Evolutionary conservation across 169 alveolate species (phyloP).

Genomic region (Cryptosporidium sp.): DNA sequence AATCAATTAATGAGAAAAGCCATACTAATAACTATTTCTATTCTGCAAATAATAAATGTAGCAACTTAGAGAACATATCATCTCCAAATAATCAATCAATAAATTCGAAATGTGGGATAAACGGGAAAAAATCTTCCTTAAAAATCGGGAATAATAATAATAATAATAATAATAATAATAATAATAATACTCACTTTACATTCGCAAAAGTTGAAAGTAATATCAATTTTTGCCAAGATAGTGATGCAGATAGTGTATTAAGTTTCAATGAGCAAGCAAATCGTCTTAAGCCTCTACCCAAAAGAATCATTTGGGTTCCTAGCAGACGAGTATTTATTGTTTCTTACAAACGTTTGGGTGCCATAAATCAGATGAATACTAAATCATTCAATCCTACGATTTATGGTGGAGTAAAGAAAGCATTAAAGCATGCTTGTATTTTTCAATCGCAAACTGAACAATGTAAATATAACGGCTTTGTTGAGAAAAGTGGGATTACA

Average conservation of each 20-base stretch:
- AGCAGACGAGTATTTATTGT: constrained; percentile 72
- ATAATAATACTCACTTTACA: background rate
- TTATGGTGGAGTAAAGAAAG: constrained; percentile 71
- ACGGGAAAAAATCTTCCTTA: background rate
- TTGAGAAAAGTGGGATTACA: background rate
- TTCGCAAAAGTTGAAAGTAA: constrained; percentile 14
- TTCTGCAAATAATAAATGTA: background rate
- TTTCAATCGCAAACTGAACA: constrained; percentile 72
- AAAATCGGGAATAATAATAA: background rate
- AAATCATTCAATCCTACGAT: constrained; percentile 71
- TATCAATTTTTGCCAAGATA: constrained; percentile 12
- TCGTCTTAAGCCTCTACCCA: constrained; percentile 62
- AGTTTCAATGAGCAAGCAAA: constrained; percentile 71
- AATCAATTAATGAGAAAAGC: background rate
- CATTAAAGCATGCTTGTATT: constrained; percentile 72
- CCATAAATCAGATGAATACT: constrained; percentile 57
- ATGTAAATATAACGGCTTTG: constrained; percentile 28
- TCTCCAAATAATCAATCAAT: background rate
- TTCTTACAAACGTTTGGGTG: constrained; percentile 60
- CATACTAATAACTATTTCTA: background rate
- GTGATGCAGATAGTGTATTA: constrained; percentile 58
- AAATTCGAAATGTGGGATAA: constrained; percentile 5
- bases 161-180: background rate
- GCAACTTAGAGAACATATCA: background rate
- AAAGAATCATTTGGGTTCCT: constrained; percentile 72